Evolutionary conservation across 2,329 filamentous ascomycete species (phyloP), one percentile per base, ranked within the genome.

Genomic region (Ophiobolus disseminans): DNA sequence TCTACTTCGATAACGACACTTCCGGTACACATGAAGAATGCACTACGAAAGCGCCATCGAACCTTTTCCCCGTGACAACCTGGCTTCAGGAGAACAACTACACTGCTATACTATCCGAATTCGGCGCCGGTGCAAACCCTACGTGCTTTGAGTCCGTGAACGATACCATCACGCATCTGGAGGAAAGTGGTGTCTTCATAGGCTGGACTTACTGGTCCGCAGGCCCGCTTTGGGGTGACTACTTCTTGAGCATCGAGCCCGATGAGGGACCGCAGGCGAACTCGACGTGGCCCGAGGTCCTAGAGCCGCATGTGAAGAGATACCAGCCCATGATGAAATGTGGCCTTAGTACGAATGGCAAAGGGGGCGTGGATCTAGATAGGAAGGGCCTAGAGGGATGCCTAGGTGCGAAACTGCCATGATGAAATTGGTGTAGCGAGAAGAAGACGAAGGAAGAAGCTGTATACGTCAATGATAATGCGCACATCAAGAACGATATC

Each of bases 201-300:
- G 78, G 79, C 2, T 81, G 78, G 78, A 79, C 78, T 0, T 78
- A 78, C 3, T 81, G 78, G 78, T 75, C 78, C 0, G 79, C 78
- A 0, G 78, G 78, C 0, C 78, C 79, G 0, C 72, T 81, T 35
- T 81, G 78, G 78, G 78, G 78, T 1, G 52, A 61, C 19, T 63
- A 63, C 34, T 61, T 63, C 30, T 38, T 61, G 41, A 63, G 60
- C 23, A 49, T 63, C 1, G 58, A 61, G 45, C 60, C 60, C 5
- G 56, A 37, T 2, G 48, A 46, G 11, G 60, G 60, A 3, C 30
- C 40, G 6, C 48, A 57, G 44, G 39, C 37, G 7, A 60, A 59
- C 41, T 40, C 32, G 25, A 63, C 60, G 34, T 63, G 60, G 60
- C 56, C 53, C 4, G 7, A 44, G 40, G 52, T 63, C 25, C 28